Evolutionary conservation across 2,329 filamentous ascomycete genomes (phyloP).

Genomic region (Fusarium goolgardi): DNA sequence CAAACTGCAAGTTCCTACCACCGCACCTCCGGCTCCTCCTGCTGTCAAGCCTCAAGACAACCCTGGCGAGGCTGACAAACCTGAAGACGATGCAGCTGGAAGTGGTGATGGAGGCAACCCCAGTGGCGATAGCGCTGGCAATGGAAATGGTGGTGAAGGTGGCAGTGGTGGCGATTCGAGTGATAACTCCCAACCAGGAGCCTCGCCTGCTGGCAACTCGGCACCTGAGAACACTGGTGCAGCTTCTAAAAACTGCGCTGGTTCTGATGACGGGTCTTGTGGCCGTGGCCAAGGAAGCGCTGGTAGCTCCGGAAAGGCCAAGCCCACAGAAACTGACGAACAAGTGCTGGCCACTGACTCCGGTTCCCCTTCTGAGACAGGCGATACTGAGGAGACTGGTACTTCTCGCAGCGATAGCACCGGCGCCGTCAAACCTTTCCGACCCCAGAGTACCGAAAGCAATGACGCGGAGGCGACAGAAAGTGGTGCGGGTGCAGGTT

Average conservation of each 20-base stretch:
- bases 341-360: constrained; percentile 34
- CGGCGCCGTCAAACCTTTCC: constrained; percentile 32
- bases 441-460: constrained; percentile 3
- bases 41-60: neutral
- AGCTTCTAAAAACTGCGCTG: neutral
- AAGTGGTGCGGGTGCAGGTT: neutral
- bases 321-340: neutral
- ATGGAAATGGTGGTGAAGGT: no score
- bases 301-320: neutral
- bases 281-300: neutral
- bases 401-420: constrained; percentile 5
- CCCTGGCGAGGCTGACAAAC: neutral
- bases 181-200: neutral
- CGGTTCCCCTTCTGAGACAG: constrained; percentile 1
- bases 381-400: neutral
- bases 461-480: constrained; percentile 20
- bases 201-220: constrained; percentile 1
- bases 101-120: neutral
- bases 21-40: constrained; percentile 31
- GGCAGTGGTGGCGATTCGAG: neutral
- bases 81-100: neutral
- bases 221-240: constrained; percentile 15
- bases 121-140: neutral
- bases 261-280: neutral
- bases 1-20: constrained; percentile 47